Evolutionary conservation across 2,329 filamentous ascomycete species (phyloP).

Genomic region (Venturia aucupariae): DNA sequence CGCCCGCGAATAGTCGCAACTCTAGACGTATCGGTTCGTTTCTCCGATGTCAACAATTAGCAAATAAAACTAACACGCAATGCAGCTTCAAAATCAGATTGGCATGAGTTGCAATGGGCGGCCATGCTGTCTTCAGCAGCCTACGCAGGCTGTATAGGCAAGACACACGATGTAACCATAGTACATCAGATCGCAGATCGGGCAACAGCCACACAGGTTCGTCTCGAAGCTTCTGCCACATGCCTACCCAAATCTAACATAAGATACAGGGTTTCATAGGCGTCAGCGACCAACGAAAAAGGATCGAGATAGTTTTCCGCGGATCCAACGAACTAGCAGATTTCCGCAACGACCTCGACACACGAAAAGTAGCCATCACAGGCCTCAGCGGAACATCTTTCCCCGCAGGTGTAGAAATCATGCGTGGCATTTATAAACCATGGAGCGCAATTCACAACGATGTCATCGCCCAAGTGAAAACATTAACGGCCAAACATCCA

Average conservation of each 20-base stretch:
- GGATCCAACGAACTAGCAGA: not conserved
- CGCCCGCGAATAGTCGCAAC: not conserved
- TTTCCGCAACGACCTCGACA: conserved; percentile 3
- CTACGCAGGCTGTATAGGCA: not conserved
- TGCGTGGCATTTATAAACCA: not conserved
- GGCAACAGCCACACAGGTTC: not conserved
- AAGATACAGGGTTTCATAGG: not conserved
- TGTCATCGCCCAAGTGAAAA: not conserved
- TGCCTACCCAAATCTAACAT: not conserved
- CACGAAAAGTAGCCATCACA: conserved; percentile 3
- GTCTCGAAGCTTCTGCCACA: not conserved
- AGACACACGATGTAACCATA: not conserved
- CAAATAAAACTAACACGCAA: not conserved
- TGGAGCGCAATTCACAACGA: not conserved
- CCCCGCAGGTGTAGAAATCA: not conserved
- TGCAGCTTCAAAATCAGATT: not conserved
- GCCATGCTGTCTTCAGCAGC: conserved; percentile 4
- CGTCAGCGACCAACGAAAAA: conserved; percentile 3
- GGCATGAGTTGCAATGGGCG: not conserved
- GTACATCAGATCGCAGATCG: not conserved
- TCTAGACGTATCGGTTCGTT: not conserved
- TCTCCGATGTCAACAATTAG: not conserved
- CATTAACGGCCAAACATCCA: not conserved
- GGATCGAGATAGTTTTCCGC: not conserved
- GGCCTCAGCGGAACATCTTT: not conserved